Evolutionary conservation across 148 eudicot species (phyloP).

Genomic region (Cornus controversa): DNA sequence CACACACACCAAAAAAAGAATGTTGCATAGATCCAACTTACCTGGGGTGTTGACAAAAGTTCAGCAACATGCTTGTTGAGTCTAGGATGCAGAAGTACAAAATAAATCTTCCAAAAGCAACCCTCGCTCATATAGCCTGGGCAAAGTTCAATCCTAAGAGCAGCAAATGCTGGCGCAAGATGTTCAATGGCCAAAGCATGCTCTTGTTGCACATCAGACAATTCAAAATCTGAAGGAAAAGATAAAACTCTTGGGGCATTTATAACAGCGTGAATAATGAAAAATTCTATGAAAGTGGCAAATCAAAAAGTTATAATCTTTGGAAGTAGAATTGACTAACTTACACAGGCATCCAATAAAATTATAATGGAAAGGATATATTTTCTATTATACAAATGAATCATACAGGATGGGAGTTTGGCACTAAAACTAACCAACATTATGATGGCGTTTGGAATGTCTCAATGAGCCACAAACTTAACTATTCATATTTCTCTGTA

Average conservation of each 20-base stretch:
- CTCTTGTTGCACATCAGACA: slow-evolving; percentile 95
- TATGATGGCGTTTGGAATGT: not conserved
- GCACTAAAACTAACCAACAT: not conserved
- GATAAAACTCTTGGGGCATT: not conserved
- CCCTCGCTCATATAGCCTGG: slow-evolving; percentile 86
- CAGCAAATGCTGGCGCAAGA: slow-evolving; percentile 80
- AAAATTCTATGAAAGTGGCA: not conserved
- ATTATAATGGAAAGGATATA: no score
- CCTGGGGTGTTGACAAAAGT: slow-evolving; percentile 81
- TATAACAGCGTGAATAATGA: not conserved
- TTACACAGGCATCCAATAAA: no score
- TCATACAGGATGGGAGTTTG: not conserved
- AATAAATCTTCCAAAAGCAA: slow-evolving; percentile 93
- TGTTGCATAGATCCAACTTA: slow-evolving; percentile 22
- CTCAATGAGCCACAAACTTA: not conserved
- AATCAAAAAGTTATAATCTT: not conserved
- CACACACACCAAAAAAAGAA: no score
- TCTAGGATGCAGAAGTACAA: slow-evolving; percentile 85
- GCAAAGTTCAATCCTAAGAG: slow-evolving; percentile 87
- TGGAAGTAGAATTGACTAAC: no score
- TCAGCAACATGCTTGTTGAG: slow-evolving; percentile 68
- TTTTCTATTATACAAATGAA: not conserved
- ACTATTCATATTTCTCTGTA: not conserved
- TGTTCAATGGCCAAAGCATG: slow-evolving; percentile 92
- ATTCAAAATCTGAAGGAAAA: slow-evolving; percentile 56